Conservation (phyloP, 2,329 filamentous ascomycete species). For the Aureobasidium namibiae region DNA sequence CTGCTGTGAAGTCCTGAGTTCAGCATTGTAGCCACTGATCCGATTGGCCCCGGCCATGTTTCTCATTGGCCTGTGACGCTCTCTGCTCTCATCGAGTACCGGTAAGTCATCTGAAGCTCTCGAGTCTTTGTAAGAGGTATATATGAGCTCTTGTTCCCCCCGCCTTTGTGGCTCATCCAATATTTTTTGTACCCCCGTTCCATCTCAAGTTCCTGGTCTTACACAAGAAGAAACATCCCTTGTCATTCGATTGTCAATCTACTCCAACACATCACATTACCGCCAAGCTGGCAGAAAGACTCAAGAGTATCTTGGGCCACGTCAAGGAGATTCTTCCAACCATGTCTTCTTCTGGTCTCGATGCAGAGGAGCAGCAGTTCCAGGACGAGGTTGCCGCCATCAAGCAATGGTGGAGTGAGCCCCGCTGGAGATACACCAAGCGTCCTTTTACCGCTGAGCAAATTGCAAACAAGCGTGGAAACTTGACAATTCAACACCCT, state of each 20-base stretch:
- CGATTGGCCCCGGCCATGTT: conserved; percentile 5
- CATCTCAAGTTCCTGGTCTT: background rate
- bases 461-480: conserved; percentile 91
- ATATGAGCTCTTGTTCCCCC: conserved; percentile 8
- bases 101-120: conserved; percentile 3
- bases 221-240: background rate
- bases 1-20: background rate
- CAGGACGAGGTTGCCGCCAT: conserved; percentile 77
- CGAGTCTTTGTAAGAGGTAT: background rate
- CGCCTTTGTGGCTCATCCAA: background rate
- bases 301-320: conserved; percentile 12
- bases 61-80: conserved; percentile 1
- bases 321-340: conserved; percentile 4
- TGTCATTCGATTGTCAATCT: background rate
- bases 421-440: conserved; percentile 88
- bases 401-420: conserved; percentile 88
- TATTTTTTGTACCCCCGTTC: background rate
- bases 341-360: conserved; percentile 21
- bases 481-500: conserved; percentile 82
- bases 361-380: conserved; percentile 67
- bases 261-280: background rate
- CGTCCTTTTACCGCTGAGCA: conserved; percentile 92
- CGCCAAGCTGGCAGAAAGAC: conserved; percentile 12
- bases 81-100: conserved; percentile 1
- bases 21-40: background rate